Conservation (phyloP, 768 basidiomycete species). For the Agaricus subrufescens region DNA sequence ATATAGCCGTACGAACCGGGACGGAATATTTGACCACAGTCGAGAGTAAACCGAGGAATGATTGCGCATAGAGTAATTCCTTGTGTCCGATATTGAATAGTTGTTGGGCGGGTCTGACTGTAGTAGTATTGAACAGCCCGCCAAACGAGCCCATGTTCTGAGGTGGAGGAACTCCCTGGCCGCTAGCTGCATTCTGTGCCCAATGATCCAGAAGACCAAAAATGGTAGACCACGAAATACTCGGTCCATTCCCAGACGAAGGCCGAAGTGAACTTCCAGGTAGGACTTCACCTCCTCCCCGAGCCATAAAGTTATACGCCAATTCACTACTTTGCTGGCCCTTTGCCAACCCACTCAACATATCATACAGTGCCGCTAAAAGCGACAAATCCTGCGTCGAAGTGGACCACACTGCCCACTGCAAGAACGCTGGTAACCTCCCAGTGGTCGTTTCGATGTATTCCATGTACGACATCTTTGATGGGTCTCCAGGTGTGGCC, state of each 20-base stretch:
- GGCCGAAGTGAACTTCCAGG: slow-evolving; percentile 53
- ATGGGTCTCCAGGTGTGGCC: slow-evolving; percentile 37
- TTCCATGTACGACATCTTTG: slow-evolving; percentile 50
- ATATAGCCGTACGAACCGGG: slow-evolving; percentile 73
- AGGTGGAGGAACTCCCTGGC: slow-evolving; percentile 39
- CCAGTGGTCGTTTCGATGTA: slow-evolving; percentile 50
- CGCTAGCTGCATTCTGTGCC: slow-evolving; percentile 48
- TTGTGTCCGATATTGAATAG: slow-evolving; percentile 53
- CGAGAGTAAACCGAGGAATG: slow-evolving; percentile 77
- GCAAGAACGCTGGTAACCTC: slow-evolving; percentile 55
- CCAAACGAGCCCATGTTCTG: slow-evolving; percentile 33
- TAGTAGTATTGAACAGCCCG: slow-evolving; percentile 27
- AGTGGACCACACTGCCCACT: slow-evolving; percentile 89
- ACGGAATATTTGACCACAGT: slow-evolving; percentile 73
- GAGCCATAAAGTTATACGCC: slow-evolving; percentile 84
- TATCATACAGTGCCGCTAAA: slow-evolving; percentile 81
- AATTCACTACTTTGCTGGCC: slow-evolving; percentile 84
- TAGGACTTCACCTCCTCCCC: slow-evolving; percentile 67
- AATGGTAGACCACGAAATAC: slow-evolving; percentile 75
- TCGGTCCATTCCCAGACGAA: slow-evolving; percentile 44
- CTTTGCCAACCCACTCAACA: slow-evolving; percentile 80
- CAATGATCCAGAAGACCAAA: slow-evolving; percentile 76
- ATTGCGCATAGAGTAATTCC: slow-evolving; percentile 73
- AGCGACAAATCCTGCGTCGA: slow-evolving; percentile 68
- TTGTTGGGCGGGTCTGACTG: slow-evolving; percentile 38